These are phyloP conservation scores for Pulveroboletus sp. DNA, from an alignment of 768 basidiomycete genomes.

Conservation along the genomic window DNA sequence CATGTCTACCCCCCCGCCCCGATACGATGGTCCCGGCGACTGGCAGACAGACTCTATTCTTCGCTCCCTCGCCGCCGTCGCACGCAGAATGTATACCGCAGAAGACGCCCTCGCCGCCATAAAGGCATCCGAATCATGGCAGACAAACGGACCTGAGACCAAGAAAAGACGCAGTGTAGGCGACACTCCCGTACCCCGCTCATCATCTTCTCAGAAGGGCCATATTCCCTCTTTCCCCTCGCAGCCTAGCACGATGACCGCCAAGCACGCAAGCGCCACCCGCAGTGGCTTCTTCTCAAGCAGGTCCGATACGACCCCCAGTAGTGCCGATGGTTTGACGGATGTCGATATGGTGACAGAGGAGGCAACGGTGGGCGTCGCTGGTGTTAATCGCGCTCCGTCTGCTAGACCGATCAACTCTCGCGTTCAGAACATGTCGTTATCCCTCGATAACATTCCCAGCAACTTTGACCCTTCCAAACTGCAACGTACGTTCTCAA, in stretches of 20 bases:
- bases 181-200: constrained; percentile 33
- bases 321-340: constrained; percentile 4
- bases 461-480: constrained; percentile 36
- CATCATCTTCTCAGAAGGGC: constrained; percentile 27
- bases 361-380: constrained; percentile 25
- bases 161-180: constrained; percentile 46
- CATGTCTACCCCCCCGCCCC: constrained; percentile 46
- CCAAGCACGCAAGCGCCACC: constrained; percentile 11
- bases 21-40: constrained; percentile 53
- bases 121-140: constrained; percentile 36
- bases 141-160: constrained; percentile 36
- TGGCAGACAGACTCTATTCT: constrained; percentile 60
- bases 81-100: constrained; percentile 53
- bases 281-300: constrained; percentile 23
- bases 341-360: constrained; percentile 31
- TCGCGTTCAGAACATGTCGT: constrained; percentile 41
- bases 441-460: constrained; percentile 52
- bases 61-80: constrained; percentile 48
- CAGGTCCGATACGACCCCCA: constrained; percentile 21
- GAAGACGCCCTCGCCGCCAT: constrained; percentile 45
- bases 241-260: constrained; percentile 26
- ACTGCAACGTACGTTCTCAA: constrained; percentile 30
- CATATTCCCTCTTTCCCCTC: constrained; percentile 8
- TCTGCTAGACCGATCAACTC: constrained; percentile 24
- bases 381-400: constrained; percentile 21